Base-by-base conservation (phyloP, 352 stramenopile species). In the Pythium dissimile region DNA sequence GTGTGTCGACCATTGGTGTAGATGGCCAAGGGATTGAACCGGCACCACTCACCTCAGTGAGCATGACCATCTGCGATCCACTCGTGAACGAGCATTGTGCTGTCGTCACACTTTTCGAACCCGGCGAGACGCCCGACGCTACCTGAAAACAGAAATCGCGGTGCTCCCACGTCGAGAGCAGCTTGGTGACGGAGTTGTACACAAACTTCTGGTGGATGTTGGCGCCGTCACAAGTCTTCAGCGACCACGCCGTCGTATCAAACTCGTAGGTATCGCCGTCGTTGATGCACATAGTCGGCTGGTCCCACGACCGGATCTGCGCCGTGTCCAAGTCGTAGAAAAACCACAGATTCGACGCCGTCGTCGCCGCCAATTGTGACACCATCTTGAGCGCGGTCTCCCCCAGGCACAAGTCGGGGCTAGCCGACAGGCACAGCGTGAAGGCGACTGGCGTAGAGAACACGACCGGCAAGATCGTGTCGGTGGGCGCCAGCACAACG, bases 141-240 rank as follows among this genome's bases (percentile, higher is more conserved):
- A 41, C 34, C 16, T 41, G 5, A 12, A 41, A n/a, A 41, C 34
- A 41, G 34, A 41, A 41, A 41, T 41, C 34, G 13, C 34, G 34
- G 20, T 41, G 34, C 34, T 41, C 34, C 34, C 34, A 41, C 34
- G 34, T 41, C 34, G 34, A 41, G 12, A 41, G 20, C 34, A 41
- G 23, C 27, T 51, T 47, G 15, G 41, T 47, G 15, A 47, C 41
- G 15, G 41, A 30, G 41, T 47, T 47, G 41, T 47, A 47, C 18
- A 47, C 41, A 47, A 47, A 47, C 41, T 47, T 26, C 41, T 47
- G 41, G 20, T 30, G 41, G 23, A 30, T 47, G 20, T 26, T 26
- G 10, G 41, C 16, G 15, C 18, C 41, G 26, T 30, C 41, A 47
- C 23, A 47, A 15, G 23, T 6, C 23, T 30, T 47, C 23, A 8